Percentiles rank a stretch among this genome's conserved stretches.
Conservation (phyloP, 169 alveolate genomes). For the Cryptosporidium parvum region DNA sequence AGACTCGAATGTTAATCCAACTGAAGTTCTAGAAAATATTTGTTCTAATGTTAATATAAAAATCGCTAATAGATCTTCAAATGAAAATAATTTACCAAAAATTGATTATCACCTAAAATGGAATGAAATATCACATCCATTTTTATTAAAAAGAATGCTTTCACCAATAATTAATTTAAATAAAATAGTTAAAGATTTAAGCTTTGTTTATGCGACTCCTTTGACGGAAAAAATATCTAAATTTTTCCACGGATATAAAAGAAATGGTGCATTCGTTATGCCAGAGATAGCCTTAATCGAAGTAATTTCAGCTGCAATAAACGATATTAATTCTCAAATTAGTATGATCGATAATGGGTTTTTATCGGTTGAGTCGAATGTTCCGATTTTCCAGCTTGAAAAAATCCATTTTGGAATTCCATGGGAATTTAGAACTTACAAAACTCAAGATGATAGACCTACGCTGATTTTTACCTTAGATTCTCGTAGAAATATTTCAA, state of each 20-base stretch:
- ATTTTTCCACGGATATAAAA: constrained; percentile 47
- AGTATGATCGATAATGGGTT: neutral
- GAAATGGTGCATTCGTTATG: constrained; percentile 8
- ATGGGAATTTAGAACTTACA: constrained; percentile 31
- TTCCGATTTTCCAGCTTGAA: constrained; percentile 1
- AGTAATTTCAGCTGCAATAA: constrained; percentile 31
- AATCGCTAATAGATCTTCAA: neutral
- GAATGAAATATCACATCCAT: constrained; percentile 61
- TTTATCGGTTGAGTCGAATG: neutral
- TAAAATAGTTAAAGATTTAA: neutral
- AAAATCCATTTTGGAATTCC: constrained; percentile 15
- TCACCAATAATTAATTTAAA: constrained; percentile 19
- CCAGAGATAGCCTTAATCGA: constrained; percentile 47
- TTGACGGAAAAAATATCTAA: constrained; percentile 19
- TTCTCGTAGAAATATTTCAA: constrained; percentile 2
- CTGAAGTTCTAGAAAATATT: neutral
- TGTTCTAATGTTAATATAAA: neutral
- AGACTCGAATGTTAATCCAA: neutral
- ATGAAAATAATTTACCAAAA: neutral
- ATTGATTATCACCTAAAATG: constrained; percentile 2
- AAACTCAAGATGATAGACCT: neutral
- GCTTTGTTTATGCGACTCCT: constrained; percentile 37
- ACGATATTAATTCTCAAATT: constrained; percentile 35
- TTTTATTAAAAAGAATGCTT: constrained; percentile 32
- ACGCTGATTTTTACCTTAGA: constrained; percentile 23